Evolutionary conservation across 1,139 yeast genomes (phyloP), one percentile per base, ranked within the genome.

Genomic region (Kodamaea plutei): DNA sequence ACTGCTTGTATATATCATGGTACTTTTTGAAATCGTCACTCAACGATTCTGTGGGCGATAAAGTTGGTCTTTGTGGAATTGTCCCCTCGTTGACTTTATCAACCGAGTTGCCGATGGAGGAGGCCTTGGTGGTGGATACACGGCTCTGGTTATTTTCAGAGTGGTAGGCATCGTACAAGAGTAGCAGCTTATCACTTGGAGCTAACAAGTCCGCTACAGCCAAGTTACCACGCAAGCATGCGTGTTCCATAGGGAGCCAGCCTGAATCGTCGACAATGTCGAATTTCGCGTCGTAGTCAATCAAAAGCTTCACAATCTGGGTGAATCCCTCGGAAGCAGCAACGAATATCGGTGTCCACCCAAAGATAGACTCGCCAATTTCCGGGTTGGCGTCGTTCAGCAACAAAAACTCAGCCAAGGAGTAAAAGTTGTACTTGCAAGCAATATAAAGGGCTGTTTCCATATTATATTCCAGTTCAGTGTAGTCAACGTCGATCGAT

Each of bases 171-270:
- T 68, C 71, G 41, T 61, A 66, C 13, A 63, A 45, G 27, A 68
- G 55, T 20, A 68, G 33, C 21, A 47, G 46, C 16, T 53, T 52
- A 38, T 66, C 55, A 1, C 36, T 34, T 1, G 85, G 84, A 33
- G 61, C 61, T 35, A 87, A 61, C 45, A 76, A 47, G 31, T 76
- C 76, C 2, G 94, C 80, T 15, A 85, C 75, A 2, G 64, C 69
- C 39, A 89, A 61, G 54, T 88, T 95, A 7, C 98, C 98, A 46
- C 97, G 71, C 30, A 91, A 65, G 35, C 87, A 81, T 0, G 97
- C 96, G 56, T 91, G 97, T 49, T 91, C 98, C 79, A 87, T 79
- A 6, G 97, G 96, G 15, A 89, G 78, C 97, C 97, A 91, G 0
- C 97, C 97, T 25, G 95, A 83, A 32, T 76, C 82, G 58, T 91